Evolutionary conservation across 2,329 filamentous ascomycete genomes (phyloP), one percentile per base, ranked within the genome.

Genomic region (Tolypocladium inflatum): DNA sequence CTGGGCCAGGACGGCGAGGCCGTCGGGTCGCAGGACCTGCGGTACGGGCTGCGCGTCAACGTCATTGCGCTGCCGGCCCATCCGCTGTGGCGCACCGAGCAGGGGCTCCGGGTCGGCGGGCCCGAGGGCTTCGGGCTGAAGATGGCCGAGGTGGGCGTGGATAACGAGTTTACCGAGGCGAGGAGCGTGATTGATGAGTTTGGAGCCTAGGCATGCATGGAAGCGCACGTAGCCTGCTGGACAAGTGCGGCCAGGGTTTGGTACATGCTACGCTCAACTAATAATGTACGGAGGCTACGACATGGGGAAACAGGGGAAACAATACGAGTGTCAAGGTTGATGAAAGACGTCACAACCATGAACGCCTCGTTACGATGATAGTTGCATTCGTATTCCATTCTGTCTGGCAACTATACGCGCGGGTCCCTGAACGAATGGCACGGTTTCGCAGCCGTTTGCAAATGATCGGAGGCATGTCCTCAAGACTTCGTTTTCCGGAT

Each of bases 61-160:
- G 79, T 82, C 0, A 76, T 82, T 59, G 79, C 72, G 0, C 67
- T 82, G 38, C 71, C 78, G 2, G 75, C 77, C 1, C 77, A 79
- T 58, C 77, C 78, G 0, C 62, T 80, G 13, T 83, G 80, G 80
- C 79, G 70, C 63, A 73, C 68, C 1, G 68, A 69, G 3, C 64
- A 65, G 55, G 73, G 67, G 0, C 66, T 74, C 57, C 67, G 68
- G 26, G 63, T 73, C 1, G 71, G 71, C 1, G 71, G 71, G 0
- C 71, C 71, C 0, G 64, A 68, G n/a, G 70, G 67, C 0, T 74
- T 74, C 55, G 70, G 68, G 9, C 45, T 55, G 51, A 37, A 45
- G 35, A 60, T 53, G 43, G n/a, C 54, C 11, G 57, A 45, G 21
- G 53, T 58, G 13, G 51, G 55, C 17, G 58, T 59, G 19, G 58